phyloP scores from a whole-genome alignment of 805 yeast genomes.

The Limtongia smithiae region DNA sequence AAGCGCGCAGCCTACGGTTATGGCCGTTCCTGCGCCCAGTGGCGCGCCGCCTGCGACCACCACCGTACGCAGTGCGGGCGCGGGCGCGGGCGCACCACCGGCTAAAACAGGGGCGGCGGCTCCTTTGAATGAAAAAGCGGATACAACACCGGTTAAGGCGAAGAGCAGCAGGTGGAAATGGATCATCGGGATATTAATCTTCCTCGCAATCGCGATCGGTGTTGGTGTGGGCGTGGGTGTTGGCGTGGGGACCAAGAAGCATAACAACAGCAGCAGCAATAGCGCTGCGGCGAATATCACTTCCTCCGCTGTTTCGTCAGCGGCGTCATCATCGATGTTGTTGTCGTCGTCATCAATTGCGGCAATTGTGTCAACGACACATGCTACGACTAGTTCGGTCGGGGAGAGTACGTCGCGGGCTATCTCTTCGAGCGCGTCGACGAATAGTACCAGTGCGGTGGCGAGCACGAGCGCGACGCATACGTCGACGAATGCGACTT shows the following conservation, averaged over 20 bases:
- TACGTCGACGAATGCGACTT: not conserved
- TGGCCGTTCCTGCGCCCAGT: no score
- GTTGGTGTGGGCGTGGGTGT: constrained; percentile 29
- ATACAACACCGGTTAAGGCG: not conserved
- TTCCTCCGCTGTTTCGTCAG: no score
- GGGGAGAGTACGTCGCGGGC: no score
- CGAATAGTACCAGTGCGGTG: no score
- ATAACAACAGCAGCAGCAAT: constrained; percentile 1
- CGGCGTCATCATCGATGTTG: not conserved
- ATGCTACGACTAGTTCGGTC: no score
- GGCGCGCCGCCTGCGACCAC: no score
- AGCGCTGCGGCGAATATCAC: not conserved
- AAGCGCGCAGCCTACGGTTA: no score
- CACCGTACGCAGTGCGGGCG: not conserved
- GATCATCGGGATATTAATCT: constrained; percentile 6
- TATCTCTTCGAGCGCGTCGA: no score
- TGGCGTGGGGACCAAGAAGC: constrained; percentile 19
- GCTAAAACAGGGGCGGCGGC: no score
- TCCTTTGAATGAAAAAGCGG: no score
- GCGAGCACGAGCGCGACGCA: no score
- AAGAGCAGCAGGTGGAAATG: constrained; percentile 4
- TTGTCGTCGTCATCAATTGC: not conserved
- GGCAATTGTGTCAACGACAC: not conserved
- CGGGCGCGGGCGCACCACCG: not conserved
- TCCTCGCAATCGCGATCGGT: constrained; percentile 24